A percentile compares a stretch with the other conserved stretches of the same genome.
Evolutionary conservation across 257 asterid genomes (phyloP).

Genomic region (Eustoma russellianum): DNA sequence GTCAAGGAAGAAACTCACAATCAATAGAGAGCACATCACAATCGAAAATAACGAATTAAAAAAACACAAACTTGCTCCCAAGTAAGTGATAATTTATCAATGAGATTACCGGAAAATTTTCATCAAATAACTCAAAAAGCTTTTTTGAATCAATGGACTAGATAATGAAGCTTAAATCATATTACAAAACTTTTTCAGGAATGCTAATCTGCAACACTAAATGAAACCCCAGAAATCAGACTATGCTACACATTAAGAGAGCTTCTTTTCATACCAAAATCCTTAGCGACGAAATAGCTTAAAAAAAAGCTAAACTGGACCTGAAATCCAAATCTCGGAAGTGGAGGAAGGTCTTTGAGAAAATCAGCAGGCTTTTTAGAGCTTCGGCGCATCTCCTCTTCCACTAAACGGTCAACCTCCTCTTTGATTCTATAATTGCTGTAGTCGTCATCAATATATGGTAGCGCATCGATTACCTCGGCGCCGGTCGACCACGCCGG

Average conservation of each 20-base stretch:
- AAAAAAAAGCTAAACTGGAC: slow-evolving; percentile 13
- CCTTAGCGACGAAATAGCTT: neutral
- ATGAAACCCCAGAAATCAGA: slow-evolving; percentile 6
- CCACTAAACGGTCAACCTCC: slow-evolving; percentile 86
- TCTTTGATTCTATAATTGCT: slow-evolving; percentile 65
- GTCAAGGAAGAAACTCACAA: no score
- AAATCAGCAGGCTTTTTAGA: slow-evolving; percentile 89
- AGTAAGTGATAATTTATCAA: no score
- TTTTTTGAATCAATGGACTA: no score
- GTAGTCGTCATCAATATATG: slow-evolving; percentile 92
- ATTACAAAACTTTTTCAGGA: neutral
- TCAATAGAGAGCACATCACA: no score
- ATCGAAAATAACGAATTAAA: no score
- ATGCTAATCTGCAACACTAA: neutral
- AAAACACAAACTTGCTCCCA: no score
- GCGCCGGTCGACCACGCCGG: slow-evolving; percentile 32
- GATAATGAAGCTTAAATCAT: neutral
- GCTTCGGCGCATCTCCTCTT: slow-evolving; percentile 89
- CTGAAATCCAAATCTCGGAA: slow-evolving; percentile 52
- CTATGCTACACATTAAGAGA: neutral
- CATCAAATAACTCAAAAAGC: no score
- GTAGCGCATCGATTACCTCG: slow-evolving; percentile 77
- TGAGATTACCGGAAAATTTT: no score
- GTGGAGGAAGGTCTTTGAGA: slow-evolving; percentile 83
- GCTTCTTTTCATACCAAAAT: neutral